Percentiles rank a stretch among this genome's conserved stretches.
These are phyloP conservation scores for Fusarium setosum DNA, from an alignment of 2,329 filamentous ascomycete species.

Conservation along the genomic window DNA sequence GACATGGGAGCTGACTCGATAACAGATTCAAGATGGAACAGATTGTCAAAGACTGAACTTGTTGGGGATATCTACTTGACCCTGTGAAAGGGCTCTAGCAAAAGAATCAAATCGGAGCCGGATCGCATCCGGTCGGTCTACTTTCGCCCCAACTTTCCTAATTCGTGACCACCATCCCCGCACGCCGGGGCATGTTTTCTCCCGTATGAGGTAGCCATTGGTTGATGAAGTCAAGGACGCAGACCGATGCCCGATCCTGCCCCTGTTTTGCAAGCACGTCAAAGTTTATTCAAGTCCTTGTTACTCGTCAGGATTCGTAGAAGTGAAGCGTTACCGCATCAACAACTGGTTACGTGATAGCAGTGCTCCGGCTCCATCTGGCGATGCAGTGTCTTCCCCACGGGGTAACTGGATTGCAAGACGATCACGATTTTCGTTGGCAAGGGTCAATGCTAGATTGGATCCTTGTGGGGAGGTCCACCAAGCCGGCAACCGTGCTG, in stretches of 20 bases:
- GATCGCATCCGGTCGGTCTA: background rate
- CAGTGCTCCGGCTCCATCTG: slow-evolving; percentile 6
- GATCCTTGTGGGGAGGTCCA: background rate
- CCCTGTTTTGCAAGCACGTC: too few relatives aligned
- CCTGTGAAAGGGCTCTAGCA: background rate
- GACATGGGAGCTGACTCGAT: slow-evolving; percentile 4
- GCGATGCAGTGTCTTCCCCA: slow-evolving; percentile 29
- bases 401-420: slow-evolving; percentile 30
- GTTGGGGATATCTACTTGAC: slow-evolving; percentile 7
- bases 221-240: too few relatives aligned
- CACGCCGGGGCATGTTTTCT: too few relatives aligned
- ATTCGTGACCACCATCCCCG: background rate
- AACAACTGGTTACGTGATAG: slow-evolving; percentile 23
- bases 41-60: slow-evolving; percentile 14
- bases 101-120: slow-evolving; percentile 2
- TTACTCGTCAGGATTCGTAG: background rate
- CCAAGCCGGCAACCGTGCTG: background rate
- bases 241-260: too few relatives aligned
- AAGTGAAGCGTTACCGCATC: background rate
- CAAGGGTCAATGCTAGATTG: background rate
- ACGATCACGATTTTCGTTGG: background rate
- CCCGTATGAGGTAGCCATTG: too few relatives aligned
- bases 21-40: slow-evolving; percentile 9
- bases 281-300: background rate
- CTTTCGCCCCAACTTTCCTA: slow-evolving; percentile 27